Evolutionary conservation across 495 filamentous ascomycete species (phyloP).

Genomic region (Penicillium silybi): DNA sequence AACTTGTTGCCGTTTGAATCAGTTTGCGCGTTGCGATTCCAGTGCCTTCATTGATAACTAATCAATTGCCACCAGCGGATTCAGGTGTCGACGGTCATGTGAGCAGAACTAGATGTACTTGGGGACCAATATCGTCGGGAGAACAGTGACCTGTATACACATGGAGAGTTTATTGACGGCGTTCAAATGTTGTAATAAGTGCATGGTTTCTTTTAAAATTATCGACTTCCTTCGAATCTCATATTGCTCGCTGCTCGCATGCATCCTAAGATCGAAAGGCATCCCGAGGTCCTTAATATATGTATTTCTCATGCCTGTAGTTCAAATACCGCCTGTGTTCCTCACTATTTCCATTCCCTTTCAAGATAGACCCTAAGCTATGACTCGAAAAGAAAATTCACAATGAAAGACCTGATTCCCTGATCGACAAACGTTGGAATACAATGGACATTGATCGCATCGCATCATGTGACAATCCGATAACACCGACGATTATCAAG

Average conservation of each 20-base stretch:
- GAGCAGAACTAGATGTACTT: background rate
- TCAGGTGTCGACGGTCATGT: background rate
- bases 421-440: background rate
- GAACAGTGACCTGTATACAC: too few species aligned
- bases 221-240: too few species aligned
- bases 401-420: background rate
- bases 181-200: too few species aligned
- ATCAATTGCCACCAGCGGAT: background rate
- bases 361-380: background rate
- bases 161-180: too few species aligned
- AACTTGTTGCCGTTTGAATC: background rate
- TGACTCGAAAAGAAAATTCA: background rate
- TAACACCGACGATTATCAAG: slow-evolving; percentile 8
- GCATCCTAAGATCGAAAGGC: too few species aligned
- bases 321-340: too few species aligned
- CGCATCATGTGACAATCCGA: slow-evolving; percentile 7
- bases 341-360: background rate
- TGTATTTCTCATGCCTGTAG: too few species aligned
- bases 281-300: too few species aligned
- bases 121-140: too few species aligned
- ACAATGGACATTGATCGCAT: background rate
- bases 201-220: too few species aligned
- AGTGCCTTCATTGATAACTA: background rate
- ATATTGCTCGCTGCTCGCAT: too few species aligned
- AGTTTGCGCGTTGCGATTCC: background rate